Evolutionary conservation across 208 protist species (phyloP).

Genomic region (Wallacemonas sp.): DNA sequence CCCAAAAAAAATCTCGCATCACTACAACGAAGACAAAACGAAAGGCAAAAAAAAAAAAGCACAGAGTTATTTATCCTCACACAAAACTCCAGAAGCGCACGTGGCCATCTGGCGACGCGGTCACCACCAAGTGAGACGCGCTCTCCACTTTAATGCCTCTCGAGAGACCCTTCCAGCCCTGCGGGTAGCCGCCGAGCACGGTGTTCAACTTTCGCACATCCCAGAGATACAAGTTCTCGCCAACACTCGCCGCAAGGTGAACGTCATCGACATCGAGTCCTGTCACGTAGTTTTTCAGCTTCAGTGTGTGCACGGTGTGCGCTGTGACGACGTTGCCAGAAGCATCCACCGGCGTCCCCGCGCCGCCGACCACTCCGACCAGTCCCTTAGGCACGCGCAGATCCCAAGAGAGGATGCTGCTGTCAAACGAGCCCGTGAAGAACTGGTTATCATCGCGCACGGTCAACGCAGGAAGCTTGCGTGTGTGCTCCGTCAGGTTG

Average conservation of each 20-base stretch:
- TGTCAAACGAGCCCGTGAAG: constrained; percentile 83
- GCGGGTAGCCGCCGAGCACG: constrained; percentile 73
- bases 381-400: constrained; percentile 50
- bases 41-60: too few relatives aligned
- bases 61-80: constrained; percentile 23
- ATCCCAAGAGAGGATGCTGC: constrained; percentile 82
- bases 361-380: constrained; percentile 24
- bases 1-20: too few relatives aligned
- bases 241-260: constrained; percentile 73
- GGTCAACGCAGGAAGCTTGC: constrained; percentile 78
- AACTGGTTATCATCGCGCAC: constrained; percentile 72
- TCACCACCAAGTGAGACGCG: constrained; percentile 51
- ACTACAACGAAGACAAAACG: neutral
- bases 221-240: constrained; percentile 84
- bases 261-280: constrained; percentile 76
- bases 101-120: constrained; percentile 78
- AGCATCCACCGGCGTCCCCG: constrained; percentile 12
- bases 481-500: constrained; percentile 52
- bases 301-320: constrained; percentile 66
- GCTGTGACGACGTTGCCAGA: constrained; percentile 23
- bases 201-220: constrained; percentile 75
- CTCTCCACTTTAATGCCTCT: constrained; percentile 66
- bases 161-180: constrained; percentile 82
- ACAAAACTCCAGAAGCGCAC: constrained; percentile 84
- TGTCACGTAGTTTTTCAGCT: constrained; percentile 82